Base-by-base conservation (phyloP, 306 rosid species). In the Quercus gilva region DNA sequence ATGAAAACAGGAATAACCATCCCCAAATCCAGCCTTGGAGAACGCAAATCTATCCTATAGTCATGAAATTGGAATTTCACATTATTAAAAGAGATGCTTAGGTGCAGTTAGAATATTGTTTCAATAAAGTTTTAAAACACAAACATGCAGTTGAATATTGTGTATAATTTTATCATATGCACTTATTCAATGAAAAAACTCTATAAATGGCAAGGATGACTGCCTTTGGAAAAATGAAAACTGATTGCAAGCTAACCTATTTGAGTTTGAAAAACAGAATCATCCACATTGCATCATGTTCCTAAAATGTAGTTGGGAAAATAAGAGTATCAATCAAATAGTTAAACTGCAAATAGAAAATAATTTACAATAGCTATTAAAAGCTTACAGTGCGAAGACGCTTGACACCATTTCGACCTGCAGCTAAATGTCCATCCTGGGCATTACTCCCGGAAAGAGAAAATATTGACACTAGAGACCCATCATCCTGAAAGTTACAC, bases 351-450 rank as follows among this genome's bases (percentile, higher is more conserved):
- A 4, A 31, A n/a, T 49, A 14, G 37, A 61, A n/a, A 41, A 56
- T 55, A 3, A 74, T 19, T 33, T 33, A 35, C 37, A 68, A 52
- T 52, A 52, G 71, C 35, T 6, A 41, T 26, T 19, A 51, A 53
- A 43, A 73, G 76, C 89, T 79, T 82, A 90, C 94, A 75, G 98
- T 92, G 55, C 99, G 92, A 61, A 95, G 84, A 49, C 99, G 96
- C 81, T 92, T 95, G 70, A 95, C 98, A 21, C 99, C 99, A 33
- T 92, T 95, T 17, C 99, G 97, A 72, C 93, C 99, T 6, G 98
- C 99, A 61, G 90, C 93, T 79, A 95, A 82, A 85, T 92, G 97
- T 19, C 97, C 98, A 59, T 95, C 99, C 86, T 95, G 98, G 18
- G 94, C 89, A 85, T 81, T 92, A 80, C 90, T 92, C 21, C 99